These are phyloP conservation scores for Ophiostoma australiae DNA, from an alignment of 2,329 filamentous ascomycete genomes.

Conservation along the genomic window DNA sequence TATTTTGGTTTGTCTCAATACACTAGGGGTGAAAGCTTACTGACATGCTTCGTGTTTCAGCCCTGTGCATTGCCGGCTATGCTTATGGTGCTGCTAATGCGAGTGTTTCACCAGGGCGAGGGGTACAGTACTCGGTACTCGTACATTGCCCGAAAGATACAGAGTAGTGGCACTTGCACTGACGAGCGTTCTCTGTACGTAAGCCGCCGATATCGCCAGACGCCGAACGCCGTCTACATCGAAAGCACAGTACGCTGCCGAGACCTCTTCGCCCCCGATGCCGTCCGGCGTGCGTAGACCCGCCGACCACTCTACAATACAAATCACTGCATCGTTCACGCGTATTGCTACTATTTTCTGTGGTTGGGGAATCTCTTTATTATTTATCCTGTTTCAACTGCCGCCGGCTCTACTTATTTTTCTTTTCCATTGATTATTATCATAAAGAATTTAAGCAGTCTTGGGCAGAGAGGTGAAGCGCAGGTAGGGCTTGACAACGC, in stretches of 20 bases:
- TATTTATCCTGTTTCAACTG: neutral
- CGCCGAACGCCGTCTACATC: too few relatives aligned
- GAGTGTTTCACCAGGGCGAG: neutral
- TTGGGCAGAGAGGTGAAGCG: conserved; percentile 65
- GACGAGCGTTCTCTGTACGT: too few relatives aligned
- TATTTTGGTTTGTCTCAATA: too few relatives aligned
- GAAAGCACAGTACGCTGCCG: too few relatives aligned
- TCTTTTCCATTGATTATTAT: too few relatives aligned
- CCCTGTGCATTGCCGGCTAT: neutral
- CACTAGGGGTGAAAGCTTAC: too few relatives aligned
- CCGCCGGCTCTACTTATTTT: too few relatives aligned
- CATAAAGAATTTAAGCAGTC: conserved; percentile 25
- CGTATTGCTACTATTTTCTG: neutral
- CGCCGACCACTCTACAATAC: neutral
- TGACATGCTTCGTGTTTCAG: neutral
- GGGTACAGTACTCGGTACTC: neutral
- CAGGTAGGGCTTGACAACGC: conserved; percentile 66
- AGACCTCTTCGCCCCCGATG: too few relatives aligned
- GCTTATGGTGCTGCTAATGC: neutral
- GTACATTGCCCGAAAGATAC: too few relatives aligned
- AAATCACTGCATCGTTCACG: neutral
- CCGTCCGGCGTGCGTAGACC: neutral
- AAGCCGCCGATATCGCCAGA: too few relatives aligned
- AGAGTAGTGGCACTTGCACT: too few relatives aligned
- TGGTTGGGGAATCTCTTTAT: conserved; percentile 11